Percentiles rank a stretch among this genome's conserved stretches.
phyloP scores from a whole-genome alignment of 1,139 yeast genomes.

The Taphrina populina region DNA sequence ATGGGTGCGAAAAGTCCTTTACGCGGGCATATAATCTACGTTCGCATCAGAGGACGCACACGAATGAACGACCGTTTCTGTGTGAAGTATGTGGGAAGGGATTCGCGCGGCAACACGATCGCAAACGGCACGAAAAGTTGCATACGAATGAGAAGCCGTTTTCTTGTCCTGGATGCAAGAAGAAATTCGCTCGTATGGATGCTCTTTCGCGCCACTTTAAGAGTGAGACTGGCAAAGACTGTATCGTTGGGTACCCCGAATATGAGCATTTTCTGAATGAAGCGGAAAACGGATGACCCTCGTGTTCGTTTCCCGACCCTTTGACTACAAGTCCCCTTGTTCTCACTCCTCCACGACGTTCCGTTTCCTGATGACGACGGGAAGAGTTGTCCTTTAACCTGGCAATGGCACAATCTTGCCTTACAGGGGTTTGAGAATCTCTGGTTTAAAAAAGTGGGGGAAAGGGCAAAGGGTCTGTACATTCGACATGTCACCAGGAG shows the following conservation, averaged over 20 bases:
- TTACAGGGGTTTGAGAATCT: too few relatives aligned
- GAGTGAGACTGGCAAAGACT: constrained; percentile 85
- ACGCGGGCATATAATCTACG: constrained; percentile 90
- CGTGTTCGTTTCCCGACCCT: background rate
- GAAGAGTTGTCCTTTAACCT: too few relatives aligned
- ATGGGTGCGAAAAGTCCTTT: constrained; percentile 71
- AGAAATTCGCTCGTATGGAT: constrained; percentile 92
- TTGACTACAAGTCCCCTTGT: background rate
- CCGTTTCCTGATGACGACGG: background rate
- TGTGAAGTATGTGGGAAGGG: constrained; percentile 89
- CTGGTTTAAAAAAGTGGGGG: too few relatives aligned
- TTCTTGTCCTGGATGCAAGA: constrained; percentile 95
- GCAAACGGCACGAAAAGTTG: constrained; percentile 88
- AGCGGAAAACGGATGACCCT: background rate
- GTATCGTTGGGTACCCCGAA: constrained; percentile 50
- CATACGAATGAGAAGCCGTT: constrained; percentile 89
- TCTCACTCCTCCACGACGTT: background rate
- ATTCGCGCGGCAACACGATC: constrained; percentile 92
- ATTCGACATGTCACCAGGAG: too few relatives aligned
- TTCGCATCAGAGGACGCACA: constrained; percentile 88
- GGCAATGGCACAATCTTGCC: too few relatives aligned
- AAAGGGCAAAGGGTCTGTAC: too few relatives aligned
- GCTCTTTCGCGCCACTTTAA: constrained; percentile 91
- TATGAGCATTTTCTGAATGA: constrained; percentile 20
- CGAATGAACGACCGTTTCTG: constrained; percentile 86